Percentiles rank a stretch among this genome's conserved stretches.
These are phyloP conservation scores for Groenewaldozyma sp. DNA, from an alignment of 1,139 yeast genomes.

Conservation along the genomic window DNA sequence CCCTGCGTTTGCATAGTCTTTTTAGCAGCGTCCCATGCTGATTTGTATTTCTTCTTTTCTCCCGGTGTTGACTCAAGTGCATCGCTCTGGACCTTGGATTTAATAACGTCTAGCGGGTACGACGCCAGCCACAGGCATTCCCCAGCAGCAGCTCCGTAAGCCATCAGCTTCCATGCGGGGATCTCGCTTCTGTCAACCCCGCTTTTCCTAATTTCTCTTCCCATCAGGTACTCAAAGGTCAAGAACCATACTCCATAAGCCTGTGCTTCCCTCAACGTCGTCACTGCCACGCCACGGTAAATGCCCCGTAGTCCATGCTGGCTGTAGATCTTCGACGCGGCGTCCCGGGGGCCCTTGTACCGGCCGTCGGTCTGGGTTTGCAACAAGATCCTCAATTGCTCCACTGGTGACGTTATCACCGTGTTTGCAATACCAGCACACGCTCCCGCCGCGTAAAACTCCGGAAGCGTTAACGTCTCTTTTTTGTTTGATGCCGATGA, in stretches of 20 bases:
- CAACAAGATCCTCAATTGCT: slow-evolving; percentile 61
- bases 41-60: slow-evolving; percentile 39
- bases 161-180: slow-evolving; percentile 51
- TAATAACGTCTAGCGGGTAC: slow-evolving; percentile 64
- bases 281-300: slow-evolving; percentile 52
- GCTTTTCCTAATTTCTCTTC: slow-evolving; percentile 18
- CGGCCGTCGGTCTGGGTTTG: slow-evolving; percentile 43
- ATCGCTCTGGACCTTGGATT: slow-evolving; percentile 63
- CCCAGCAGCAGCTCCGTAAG: slow-evolving; percentile 63
- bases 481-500: slow-evolving; percentile 13
- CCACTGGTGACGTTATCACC: slow-evolving; percentile 65
- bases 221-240: slow-evolving; percentile 55
- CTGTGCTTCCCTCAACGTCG: slow-evolving; percentile 59
- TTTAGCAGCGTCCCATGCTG: slow-evolving; percentile 38
- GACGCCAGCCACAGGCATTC: slow-evolving; percentile 64
- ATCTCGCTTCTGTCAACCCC: slow-evolving; percentile 51
- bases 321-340: slow-evolving; percentile 39
- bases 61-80: slow-evolving; percentile 42
- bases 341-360: slow-evolving; percentile 40
- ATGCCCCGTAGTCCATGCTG: slow-evolving; percentile 47
- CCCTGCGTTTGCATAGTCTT: slow-evolving; percentile 43
- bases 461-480: slow-evolving; percentile 41
- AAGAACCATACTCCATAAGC: slow-evolving; percentile 81
- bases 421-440: slow-evolving; percentile 70
- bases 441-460: slow-evolving; percentile 66